These are phyloP conservation scores for Dacryopinax primogenitus DNA, from an alignment of 768 basidiomycete species.

Conservation along the genomic window DNA sequence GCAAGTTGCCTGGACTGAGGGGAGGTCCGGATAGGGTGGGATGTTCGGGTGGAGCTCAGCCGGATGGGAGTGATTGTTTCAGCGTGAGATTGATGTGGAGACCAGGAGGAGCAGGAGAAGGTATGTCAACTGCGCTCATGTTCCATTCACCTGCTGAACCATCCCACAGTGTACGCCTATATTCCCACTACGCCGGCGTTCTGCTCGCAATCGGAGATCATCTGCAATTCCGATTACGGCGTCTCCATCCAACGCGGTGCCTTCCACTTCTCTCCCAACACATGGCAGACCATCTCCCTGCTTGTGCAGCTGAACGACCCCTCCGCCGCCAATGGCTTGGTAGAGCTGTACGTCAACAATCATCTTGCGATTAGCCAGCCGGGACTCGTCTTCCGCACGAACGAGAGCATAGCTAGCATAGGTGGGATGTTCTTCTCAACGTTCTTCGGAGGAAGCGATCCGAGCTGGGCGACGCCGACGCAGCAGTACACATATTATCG, in stretches of 20 bases:
- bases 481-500: constrained; percentile 64
- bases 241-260: constrained; percentile 25
- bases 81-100: constrained; percentile 70
- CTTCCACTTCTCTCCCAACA: constrained; percentile 29
- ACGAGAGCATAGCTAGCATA: constrained; percentile 35
- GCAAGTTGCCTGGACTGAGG: constrained; percentile 64
- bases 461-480: constrained; percentile 55
- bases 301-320: constrained; percentile 69
- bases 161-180: constrained; percentile 59
- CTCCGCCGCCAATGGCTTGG: constrained; percentile 57
- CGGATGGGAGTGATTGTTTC: constrained; percentile 58
- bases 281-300: constrained; percentile 61
- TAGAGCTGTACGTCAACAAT: constrained; percentile 61
- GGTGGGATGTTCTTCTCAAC: constrained; percentile 78
- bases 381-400: constrained; percentile 51
- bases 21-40: constrained; percentile 51
- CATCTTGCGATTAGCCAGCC: constrained; percentile 45
- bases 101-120: constrained; percentile 49
- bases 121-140: constrained; percentile 30
- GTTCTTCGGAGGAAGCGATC: constrained; percentile 70
- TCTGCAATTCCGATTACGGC: constrained; percentile 30
- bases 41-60: constrained; percentile 55
- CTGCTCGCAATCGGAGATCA: constrained; percentile 42
- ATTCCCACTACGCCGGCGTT: constrained; percentile 49
- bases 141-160: constrained; percentile 11